Percentiles rank a stretch among this genome's conserved stretches.
Evolutionary conservation across 73 alveolate genomes (phyloP).

Genomic region (Symbiodinium pilosum): DNA sequence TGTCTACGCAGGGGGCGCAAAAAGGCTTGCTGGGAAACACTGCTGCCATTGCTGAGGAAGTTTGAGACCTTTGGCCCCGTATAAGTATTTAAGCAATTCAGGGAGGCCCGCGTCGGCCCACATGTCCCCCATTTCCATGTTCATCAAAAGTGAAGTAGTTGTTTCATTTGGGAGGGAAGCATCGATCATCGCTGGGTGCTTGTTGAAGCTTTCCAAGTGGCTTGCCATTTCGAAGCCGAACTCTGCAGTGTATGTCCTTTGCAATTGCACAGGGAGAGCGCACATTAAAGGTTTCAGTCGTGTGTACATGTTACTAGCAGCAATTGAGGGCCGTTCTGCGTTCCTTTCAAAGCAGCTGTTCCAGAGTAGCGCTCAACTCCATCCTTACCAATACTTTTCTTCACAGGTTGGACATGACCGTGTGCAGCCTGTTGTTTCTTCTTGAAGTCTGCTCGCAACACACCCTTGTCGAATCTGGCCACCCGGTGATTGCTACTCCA

Average conservation of each 20-base stretch:
- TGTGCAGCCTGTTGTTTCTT: background rate
- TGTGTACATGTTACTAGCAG: no score
- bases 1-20: no score
- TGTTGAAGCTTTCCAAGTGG: background rate
- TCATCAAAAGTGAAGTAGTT: background rate
- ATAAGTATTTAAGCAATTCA: background rate
- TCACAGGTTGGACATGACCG: background rate
- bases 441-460: background rate
- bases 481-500: conserved; percentile 11
- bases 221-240: background rate
- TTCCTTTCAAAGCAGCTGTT: background rate
- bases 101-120: background rate
- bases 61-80: background rate
- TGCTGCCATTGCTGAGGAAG: background rate
- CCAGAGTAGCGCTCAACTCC: background rate
- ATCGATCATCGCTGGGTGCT: background rate
- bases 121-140: background rate
- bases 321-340: no score
- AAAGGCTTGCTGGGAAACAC: background rate
- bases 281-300: no score
- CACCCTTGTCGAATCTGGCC: background rate
- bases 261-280: no score
- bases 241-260: background rate
- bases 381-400: background rate
- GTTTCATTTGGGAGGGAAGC: background rate